Evolutionary conservation across 768 basidiomycete species (phyloP), one percentile per base, ranked within the genome.

Genomic region (Russula foetens): DNA sequence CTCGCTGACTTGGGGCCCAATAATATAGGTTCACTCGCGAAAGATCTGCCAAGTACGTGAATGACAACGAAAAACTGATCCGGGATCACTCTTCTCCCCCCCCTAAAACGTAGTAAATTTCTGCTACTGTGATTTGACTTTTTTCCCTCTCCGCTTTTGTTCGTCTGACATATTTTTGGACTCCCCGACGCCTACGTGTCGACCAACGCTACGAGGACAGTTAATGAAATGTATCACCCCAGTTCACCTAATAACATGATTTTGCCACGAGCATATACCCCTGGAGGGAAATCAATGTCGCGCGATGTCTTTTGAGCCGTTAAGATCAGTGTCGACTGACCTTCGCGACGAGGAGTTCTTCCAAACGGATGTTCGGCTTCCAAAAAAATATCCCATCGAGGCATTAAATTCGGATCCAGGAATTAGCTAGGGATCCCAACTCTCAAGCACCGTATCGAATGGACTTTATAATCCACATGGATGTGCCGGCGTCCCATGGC

Each of bases 21-120:
- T 54, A 11, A 17, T n/a, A 28, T 19, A 66, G 63, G 44, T 62
- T 67, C 31, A 53, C 51, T 47, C 50, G 53, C 47, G 56, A 64
- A 45, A 49, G 15, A 41, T 53, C 62, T 19, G 43, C 57, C 28
- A 48, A 66, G 31, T 62, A 60, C 31, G 66, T 63, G 47, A 47
- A 51, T 15, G 55, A 60, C 38, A 48, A 31, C 28, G 50, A 63
- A 24, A 53, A 45, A 43, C 49, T 39, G 39, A 60, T 66, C 17
- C 53, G 28, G 23, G 41, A 50, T 45, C 56, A 62, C 31, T 23
- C 61, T 21, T 23, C n/a, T 3, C 21, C 58, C 4, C 24, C 58
- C 4, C 24, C 53, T 17, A 45, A 52, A 51, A 8, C 47, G 35
- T 60, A 44, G 35, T 24, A 26, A 35, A n/a, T 29, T 15, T 17